These are phyloP conservation scores for Lentinula sp. DNA, from an alignment of 768 basidiomycete genomes.

Conservation along the genomic window DNA sequence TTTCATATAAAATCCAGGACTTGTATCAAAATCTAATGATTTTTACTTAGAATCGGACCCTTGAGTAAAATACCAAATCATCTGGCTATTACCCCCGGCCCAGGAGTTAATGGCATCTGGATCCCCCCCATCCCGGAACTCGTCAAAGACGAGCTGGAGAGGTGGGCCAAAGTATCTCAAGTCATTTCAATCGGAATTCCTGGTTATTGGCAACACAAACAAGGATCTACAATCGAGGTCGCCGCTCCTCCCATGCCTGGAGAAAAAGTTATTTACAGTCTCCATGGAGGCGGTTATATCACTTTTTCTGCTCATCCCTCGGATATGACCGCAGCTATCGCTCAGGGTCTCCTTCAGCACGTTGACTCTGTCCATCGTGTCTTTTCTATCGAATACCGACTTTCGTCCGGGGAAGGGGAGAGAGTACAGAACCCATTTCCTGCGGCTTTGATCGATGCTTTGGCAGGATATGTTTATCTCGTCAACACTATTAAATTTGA, in stretches of 20 bases:
- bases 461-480: conserved; percentile 72
- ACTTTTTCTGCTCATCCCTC: conserved; percentile 52
- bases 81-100: conserved; percentile 32
- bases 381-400: conserved; percentile 69
- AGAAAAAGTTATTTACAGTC: conserved; percentile 49
- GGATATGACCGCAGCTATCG: conserved; percentile 37
- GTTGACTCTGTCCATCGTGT: conserved; percentile 37
- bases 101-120: conserved; percentile 44
- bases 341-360: conserved; percentile 41
- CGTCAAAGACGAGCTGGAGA: conserved; percentile 36
- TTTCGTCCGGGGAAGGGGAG: conserved; percentile 41
- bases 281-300: conserved; percentile 63
- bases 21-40: background rate
- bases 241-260: conserved; percentile 35
- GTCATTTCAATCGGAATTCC: conserved; percentile 40
- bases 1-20: background rate
- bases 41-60: conserved; percentile 27
- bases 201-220: conserved; percentile 52
- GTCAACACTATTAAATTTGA: conserved; percentile 49
- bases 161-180: conserved; percentile 31
- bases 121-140: conserved; percentile 36
- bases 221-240: conserved; percentile 25
- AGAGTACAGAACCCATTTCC: conserved; percentile 58
- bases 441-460: conserved; percentile 64
- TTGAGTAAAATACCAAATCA: conserved; percentile 27